Evolutionary conservation across 345 rosid genomes (phyloP), one percentile per base, ranked within the genome.

Genomic region (Bruguiera parviflora): DNA sequence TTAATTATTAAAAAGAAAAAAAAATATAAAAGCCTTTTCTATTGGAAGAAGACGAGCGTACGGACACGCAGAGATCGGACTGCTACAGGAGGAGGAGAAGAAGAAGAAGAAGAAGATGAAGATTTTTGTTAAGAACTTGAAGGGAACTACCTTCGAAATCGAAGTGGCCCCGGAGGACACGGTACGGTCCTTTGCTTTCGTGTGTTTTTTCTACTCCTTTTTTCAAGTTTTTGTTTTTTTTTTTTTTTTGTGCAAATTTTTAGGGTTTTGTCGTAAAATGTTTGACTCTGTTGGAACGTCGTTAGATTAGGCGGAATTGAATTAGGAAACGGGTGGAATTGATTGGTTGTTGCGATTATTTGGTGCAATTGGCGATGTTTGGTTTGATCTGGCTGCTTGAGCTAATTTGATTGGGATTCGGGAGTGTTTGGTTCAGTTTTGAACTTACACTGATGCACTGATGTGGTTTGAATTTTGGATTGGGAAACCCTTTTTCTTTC

Each of bases 111-210:
- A 53, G 69, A 84, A 77, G 86, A 89, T 89, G 92, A 89, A 84
- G 91, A 69, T 87, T 82, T 86, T 79, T 64, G 84, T 89, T 4
- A 89, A 87, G 82, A 87, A 92, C 63, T 88, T 89, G 83, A 89
- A 84, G 73, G 92, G 92, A 20, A 78, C 87, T 37, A 67, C 75
- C 79, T 89, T 89, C 84, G 88, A 87, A 53, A 71, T 89, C 83
- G 86, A 89, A 78, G 96, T 89, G 5, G 79, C 81, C 22, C 88
- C 92, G 4, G 70, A 80, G 53, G 92, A 89, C 69, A 67, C 75
- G 83, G 92, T 89, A 60, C 27, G 65, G 22, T 56, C 59, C 21
- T 53, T 21, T 16, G 31, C 43, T 21, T 21, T 60, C 13, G 47
- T n/a, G 8, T 4, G 2, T 33, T 16, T 20, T 25, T 19, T n/a